Evolutionary conservation across 2,329 filamentous ascomycete genomes (phyloP), one percentile per base, ranked within the genome.

Genomic region (Colletotrichum spaethianum): DNA sequence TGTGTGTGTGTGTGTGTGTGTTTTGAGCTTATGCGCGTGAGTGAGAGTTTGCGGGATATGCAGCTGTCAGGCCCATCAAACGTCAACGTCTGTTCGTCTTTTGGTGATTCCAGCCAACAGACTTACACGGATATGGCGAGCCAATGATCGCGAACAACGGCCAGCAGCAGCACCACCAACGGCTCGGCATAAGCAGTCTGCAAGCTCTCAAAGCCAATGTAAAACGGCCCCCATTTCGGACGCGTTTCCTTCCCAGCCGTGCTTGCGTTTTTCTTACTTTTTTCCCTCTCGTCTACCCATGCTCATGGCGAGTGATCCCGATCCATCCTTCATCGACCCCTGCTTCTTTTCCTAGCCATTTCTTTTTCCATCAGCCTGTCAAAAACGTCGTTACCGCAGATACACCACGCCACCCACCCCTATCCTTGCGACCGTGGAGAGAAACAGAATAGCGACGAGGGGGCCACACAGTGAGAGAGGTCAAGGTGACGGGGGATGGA

Each of bases 341-440:
- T 53, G 53, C 26, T 44, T 31, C 52, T 52, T 42, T 42, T 56
- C 26, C 69, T 68, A 50, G 69, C 50, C 56, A 71, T 71, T 68
- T 38, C 68, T 63, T 68, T 46, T 53, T 52, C 48, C 48, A 28
- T 23, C 23, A 6, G 14, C 48, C 48, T 57, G 64, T 59, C 50
- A 50, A 63, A 63, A 62, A 60, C 59, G 69, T 59, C 57, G 69
- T 72, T 72, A 63, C 64, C 57, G 69, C 64, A 72, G 69, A 68
- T 68, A 72, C 69, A 63, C 20, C n/a, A 44, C 23, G n/a, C 53
- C 33, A 26, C 52, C 5, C 11, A 36, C 64, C 38, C 33, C 38
- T 59, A 68, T 46, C 69, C 69, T 28, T 72, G 64, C 57, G 59
- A 31, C 50, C 57, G 50, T 53, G 40, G 50, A 42, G 28, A 36